Conservation (phyloP, 2,329 filamentous ascomycete genomes). For the Celoporthe dispersa region DNA sequence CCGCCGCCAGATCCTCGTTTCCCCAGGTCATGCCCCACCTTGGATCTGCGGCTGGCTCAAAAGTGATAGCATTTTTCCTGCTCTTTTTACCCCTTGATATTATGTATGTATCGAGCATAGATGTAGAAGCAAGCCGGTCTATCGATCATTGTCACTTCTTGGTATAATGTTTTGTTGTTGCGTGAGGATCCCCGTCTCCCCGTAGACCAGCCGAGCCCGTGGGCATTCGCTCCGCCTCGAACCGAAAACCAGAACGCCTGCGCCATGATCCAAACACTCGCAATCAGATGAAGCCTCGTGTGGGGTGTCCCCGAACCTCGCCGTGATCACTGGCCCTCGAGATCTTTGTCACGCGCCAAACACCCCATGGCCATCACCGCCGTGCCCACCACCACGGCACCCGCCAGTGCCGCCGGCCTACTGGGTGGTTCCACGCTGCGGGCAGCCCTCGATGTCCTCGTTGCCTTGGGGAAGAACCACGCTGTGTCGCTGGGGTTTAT, state of each 20-base stretch:
- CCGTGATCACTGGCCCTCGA: background rate
- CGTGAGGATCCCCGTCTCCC: background rate
- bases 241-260: background rate
- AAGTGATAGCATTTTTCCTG: background rate
- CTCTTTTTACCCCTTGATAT: background rate
- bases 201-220: background rate
- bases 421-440: background rate
- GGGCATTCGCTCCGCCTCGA: background rate
- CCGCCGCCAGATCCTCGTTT: background rate
- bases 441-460: conserved; percentile 21
- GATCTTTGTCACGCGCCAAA: background rate
- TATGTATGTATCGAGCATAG: background rate
- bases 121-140: background rate
- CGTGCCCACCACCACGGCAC: conserved; percentile 5
- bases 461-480: conserved; percentile 28
- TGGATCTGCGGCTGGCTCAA: background rate
- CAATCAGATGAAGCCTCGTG: background rate
- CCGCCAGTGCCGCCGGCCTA: background rate
- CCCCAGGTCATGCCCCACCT: background rate
- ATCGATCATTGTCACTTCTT: background rate
- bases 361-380: background rate
- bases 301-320: background rate
- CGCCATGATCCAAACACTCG: background rate
- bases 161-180: conserved; percentile 14
- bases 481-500: conserved; percentile 27